Base-by-base conservation (phyloP, 2,329 filamentous ascomycete genomes). In the Fusarium austroafricanum region DNA sequence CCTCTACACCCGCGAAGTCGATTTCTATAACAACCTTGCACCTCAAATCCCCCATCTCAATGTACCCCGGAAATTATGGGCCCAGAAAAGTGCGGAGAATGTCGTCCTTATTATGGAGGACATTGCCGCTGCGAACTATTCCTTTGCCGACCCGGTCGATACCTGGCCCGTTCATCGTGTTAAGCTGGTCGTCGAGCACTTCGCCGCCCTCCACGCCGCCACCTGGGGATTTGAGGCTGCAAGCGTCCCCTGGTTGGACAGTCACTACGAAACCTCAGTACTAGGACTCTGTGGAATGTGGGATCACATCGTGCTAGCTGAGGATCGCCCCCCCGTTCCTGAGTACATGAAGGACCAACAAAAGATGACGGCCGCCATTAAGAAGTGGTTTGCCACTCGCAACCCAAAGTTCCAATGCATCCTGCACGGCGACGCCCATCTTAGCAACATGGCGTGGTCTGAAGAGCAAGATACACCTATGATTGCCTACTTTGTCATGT, bases 11-110 rank as follows among this genome's bases (percentile, higher is more conserved):
- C 47, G 55, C 10, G 59, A 62, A 26, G 59, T 61, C 5, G 59
- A 62, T 42, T 62, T 62, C n/a, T 62, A 62, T 28, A 61, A 62
- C 20, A 42, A 49, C 4, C 31, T 62, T 14, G 59, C 46, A 20
- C 59, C 59, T n/a, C 40, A 5, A 10, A 49, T 62, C n/a, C 58
- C 58, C 28, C 55, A 61, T 46, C 58, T 61, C 55, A 62, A 62
- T 17, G 14, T 62, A 5, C 55, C 59, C 10, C 49, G 37, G 10
- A 61, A 61, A 20, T 17, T 61, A 12, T 61, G 55, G 56, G 56
- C 56, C 44, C 21, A 61, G 35, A 61, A 61, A 35, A 55, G 55
- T 23, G 43, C 50, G 21, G 39, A 55, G 14, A 62, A 61, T 8
- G 59, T 47, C 23, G 39, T 62, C 12, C 23, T 62, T 4, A 43